A percentile compares a stretch with the other conserved stretches of the same genome.
These are phyloP conservation scores for Sugiyamaella americana DNA, from an alignment of 805 yeast species.

Conservation along the genomic window DNA sequence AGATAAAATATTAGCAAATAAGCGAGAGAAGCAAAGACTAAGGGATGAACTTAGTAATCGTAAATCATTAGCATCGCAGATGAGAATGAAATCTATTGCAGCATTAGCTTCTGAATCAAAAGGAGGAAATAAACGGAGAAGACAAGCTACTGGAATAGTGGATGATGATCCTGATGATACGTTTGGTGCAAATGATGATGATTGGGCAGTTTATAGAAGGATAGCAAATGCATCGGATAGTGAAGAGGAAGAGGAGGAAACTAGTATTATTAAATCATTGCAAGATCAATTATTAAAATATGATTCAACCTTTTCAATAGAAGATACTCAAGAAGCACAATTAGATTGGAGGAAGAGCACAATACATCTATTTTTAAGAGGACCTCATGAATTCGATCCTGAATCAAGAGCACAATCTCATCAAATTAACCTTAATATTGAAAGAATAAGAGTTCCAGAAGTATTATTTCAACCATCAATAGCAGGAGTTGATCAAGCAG, in stretches of 20 bases:
- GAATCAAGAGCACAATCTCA: slow-evolving; percentile 81
- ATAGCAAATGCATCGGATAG: slow-evolving; percentile 70
- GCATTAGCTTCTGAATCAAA: slow-evolving; percentile 67
- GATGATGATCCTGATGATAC: slow-evolving; percentile 92
- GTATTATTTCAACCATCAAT: slow-evolving; percentile 86
- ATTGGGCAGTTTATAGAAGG: slow-evolving; percentile 88
- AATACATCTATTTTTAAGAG: slow-evolving; percentile 79
- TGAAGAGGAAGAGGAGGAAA: slow-evolving; percentile 71
- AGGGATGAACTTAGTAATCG: slow-evolving; percentile 78
- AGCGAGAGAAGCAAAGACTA: slow-evolving; percentile 63
- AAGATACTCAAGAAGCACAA: slow-evolving; percentile 64
- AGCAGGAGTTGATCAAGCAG: slow-evolving; percentile 95
- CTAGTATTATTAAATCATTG: slow-evolving; percentile 34
- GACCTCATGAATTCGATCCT: slow-evolving; percentile 79
- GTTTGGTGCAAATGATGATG: slow-evolving; percentile 92
- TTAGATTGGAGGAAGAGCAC: slow-evolving; percentile 80
- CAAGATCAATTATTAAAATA: slow-evolving; percentile 72
- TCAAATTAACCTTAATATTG: slow-evolving; percentile 86
- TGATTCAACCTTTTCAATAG: slow-evolving; percentile 82
- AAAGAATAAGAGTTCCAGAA: slow-evolving; percentile 89
- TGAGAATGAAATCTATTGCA: slow-evolving; percentile 86
- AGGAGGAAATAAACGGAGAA: slow-evolving; percentile 22
- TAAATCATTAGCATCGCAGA: slow-evolving; percentile 86
- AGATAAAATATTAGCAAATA: slow-evolving; percentile 48
- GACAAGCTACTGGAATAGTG: slow-evolving; percentile 16